Percentiles rank a stretch among this genome's conserved stretches.
Conservation (phyloP, 2,329 filamentous ascomycete genomes). For the Pseudogymnoascus sp. region DNA sequence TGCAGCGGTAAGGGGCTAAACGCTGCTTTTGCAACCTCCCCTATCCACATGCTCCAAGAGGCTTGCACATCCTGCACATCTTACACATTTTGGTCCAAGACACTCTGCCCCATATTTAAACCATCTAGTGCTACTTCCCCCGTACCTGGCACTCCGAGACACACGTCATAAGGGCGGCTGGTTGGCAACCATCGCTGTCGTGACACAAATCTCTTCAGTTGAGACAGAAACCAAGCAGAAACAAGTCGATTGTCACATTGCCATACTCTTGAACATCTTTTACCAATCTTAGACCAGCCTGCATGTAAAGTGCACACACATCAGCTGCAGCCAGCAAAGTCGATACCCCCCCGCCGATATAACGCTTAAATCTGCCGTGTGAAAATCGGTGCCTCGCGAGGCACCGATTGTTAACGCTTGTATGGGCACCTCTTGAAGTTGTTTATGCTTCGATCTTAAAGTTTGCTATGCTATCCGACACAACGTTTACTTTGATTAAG, state of each 20-base stretch:
- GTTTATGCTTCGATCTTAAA: background rate
- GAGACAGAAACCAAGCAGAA: background rate
- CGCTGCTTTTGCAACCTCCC: background rate
- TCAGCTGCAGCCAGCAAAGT: background rate
- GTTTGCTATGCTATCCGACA: background rate
- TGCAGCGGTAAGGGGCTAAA: background rate
- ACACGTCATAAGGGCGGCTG: slow-evolving; percentile 5
- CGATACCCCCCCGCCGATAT: background rate
- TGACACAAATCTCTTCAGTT: slow-evolving; percentile 8
- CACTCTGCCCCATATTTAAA: background rate
- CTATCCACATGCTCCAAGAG: background rate
- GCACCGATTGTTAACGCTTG: slow-evolving; percentile 6
- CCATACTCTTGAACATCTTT: slow-evolving; percentile 2
- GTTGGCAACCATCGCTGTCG: background rate
- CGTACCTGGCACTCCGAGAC: background rate
- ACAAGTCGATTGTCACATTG: slow-evolving; percentile 6
- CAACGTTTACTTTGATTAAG: slow-evolving; percentile 1
- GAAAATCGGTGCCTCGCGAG: slow-evolving; percentile 6
- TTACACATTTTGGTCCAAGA: background rate
- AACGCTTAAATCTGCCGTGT: slow-evolving; percentile 5
- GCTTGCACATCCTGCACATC: background rate
- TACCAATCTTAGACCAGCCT: background rate
- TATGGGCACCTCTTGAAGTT: background rate
- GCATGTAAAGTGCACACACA: background rate
- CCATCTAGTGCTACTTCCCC: background rate